These are phyloP conservation scores for Limonium bicolor DNA, from an alignment of 148 eudicot genomes.

Conservation along the genomic window DNA sequence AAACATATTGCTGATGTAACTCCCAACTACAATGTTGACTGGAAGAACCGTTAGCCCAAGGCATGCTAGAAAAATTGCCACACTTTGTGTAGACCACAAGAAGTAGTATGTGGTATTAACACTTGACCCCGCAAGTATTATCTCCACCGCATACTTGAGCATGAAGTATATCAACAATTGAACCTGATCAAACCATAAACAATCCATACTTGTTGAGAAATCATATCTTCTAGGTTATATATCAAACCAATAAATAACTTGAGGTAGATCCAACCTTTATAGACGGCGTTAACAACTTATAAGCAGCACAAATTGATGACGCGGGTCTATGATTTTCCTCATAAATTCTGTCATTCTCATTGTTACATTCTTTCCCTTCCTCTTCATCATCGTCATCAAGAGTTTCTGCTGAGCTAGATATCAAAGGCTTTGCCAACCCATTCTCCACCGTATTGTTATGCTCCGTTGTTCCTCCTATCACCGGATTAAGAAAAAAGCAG, in stretches of 20 bases:
- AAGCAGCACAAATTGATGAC: constrained; percentile 42
- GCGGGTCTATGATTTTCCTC: constrained; percentile 36
- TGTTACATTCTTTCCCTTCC: constrained; percentile 15
- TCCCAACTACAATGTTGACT: constrained; percentile 50
- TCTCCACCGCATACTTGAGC: constrained; percentile 84
- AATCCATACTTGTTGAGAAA: too few species aligned
- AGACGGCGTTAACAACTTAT: constrained; percentile 56
- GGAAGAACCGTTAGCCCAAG: constrained; percentile 78
- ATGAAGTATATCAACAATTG: constrained; percentile 36
- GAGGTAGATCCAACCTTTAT: constrained; percentile 27
- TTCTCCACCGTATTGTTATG: constrained; percentile 18
- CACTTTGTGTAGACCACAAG: constrained; percentile 37
- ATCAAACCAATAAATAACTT: not conserved
- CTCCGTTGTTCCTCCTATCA: constrained; percentile 6
- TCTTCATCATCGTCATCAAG: constrained; percentile 12
- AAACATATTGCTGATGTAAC: constrained; percentile 59
- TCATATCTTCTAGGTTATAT: too few species aligned
- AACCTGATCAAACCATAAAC: constrained; percentile 12
- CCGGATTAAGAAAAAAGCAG: constrained; percentile 5
- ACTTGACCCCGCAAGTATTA: constrained; percentile 69
- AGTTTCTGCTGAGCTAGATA: constrained; percentile 20
- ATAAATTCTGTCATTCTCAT: constrained; percentile 20
- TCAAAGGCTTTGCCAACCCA: constrained; percentile 34
- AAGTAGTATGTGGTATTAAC: constrained; percentile 57
- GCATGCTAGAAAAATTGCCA: constrained; percentile 66